Percentiles rank a stretch among this genome's conserved stretches.
Evolutionary conservation across 2,329 filamentous ascomycete genomes (phyloP).

Genomic region (Calcarisporium arbuscula): DNA sequence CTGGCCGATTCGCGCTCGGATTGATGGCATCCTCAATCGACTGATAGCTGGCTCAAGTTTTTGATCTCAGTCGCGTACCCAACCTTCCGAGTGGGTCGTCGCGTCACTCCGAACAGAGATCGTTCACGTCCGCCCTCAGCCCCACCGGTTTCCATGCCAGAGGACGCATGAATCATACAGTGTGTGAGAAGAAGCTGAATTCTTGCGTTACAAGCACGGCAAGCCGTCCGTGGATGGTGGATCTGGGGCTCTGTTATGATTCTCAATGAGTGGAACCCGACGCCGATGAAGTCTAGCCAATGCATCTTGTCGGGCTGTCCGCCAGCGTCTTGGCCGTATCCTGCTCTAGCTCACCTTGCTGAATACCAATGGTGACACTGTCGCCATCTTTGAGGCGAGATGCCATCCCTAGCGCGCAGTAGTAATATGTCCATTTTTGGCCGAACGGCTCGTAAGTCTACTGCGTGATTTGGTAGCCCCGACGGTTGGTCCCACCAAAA

Average conservation of each 20-base stretch:
- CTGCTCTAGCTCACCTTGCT: constrained; percentile 95
- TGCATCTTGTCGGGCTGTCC: constrained; percentile 64
- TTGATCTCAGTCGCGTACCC: constrained; percentile 96
- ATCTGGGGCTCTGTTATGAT: constrained; percentile 91
- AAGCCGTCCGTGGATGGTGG: constrained; percentile 77
- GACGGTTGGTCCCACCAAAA: constrained; percentile 98
- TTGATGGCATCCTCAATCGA: constrained; percentile 92
- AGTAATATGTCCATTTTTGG: constrained; percentile 65
- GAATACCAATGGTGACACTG: constrained; percentile 69
- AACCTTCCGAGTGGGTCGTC: constrained; percentile 42
- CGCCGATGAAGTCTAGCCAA: constrained; percentile 89
- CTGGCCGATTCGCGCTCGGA: constrained; percentile 81
- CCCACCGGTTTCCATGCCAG: constrained; percentile 93
- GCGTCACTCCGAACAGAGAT: constrained; percentile 68
- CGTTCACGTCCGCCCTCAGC: constrained; percentile 88
- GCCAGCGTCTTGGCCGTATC: constrained; percentile 93
- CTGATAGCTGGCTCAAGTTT: constrained; percentile 87
- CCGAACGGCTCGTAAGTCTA: constrained; percentile 76
- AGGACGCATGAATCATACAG: constrained; percentile 80
- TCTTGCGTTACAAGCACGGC: constrained; percentile 84
- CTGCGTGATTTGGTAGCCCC: constrained; percentile 96
- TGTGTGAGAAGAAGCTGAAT: constrained; percentile 72
- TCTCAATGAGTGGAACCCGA: constrained; percentile 85
- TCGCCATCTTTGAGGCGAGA: constrained; percentile 67
- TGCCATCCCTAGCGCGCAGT: constrained; percentile 69